Base-by-base conservation (phyloP, 768 basidiomycete species). In the Russula brevipes region DNA sequence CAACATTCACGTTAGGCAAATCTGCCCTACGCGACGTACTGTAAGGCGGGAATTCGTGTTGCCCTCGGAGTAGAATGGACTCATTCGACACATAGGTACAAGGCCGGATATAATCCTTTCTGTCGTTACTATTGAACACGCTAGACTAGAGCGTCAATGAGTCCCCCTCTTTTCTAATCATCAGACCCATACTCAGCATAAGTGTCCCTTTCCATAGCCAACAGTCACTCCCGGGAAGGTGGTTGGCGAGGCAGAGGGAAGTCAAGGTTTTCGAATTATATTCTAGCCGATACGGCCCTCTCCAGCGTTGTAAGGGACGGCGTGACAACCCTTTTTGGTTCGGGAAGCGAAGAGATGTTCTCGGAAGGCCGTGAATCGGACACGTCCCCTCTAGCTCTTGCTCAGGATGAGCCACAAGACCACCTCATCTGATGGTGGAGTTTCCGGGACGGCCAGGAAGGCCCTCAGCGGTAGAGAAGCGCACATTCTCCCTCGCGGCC, bases 251-350 rank as follows among this genome's bases (percentile, higher is more conserved):
- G 83, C 59, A 94, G 81, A 36, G 85, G 87, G 75, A 90, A 95
- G 75, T 89, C 95, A 35, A 88, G 80, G 71, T 90, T 93, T 80
- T 92, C 91, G 75, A 98, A 97, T 81, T 86, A 97, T 76, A 98
- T 91, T 72, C 90, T 85, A 45, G 90, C 86, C 39, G 94, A 88
- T 63, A 94, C 91, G 55, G 94, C 92, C 73, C 90, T 94, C 75
- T 99, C 95, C 71, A 98, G 80, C 36, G 96, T 97, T 47, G 87
- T 81, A 60, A 99, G 80, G 58, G 94, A 95, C 44, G 96, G 94
- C 14, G 81, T 85, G 70, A 98, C 88, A 57, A 80, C 76, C 73
- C 81, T 81, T 68, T 76, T 79, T 63, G 81, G 81, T 50, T 70
- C 53, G 78, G 76, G 76, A 45, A 72, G 77, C 49, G 59, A 63